phyloP scores from a whole-genome alignment of 768 basidiomycete genomes.

The Suillus subalutaceus region DNA sequence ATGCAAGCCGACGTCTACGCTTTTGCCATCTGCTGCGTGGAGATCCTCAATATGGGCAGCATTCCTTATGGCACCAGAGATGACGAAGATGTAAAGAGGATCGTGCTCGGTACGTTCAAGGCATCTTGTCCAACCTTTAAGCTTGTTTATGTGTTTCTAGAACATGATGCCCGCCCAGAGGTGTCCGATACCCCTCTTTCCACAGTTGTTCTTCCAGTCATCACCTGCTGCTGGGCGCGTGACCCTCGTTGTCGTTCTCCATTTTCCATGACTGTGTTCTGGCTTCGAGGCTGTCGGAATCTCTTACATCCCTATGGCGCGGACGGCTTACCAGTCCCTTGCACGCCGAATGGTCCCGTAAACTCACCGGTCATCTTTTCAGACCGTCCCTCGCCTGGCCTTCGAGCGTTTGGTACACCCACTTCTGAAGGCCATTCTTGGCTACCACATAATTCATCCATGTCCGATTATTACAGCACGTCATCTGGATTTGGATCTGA shows the following conservation, averaged over 20 bases:
- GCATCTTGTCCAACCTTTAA: conserved; percentile 16
- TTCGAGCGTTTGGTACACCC: background rate
- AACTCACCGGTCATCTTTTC: background rate
- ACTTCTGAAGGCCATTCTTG: conserved; percentile 18
- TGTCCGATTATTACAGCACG: conserved; percentile 2
- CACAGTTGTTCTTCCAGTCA: conserved; percentile 41
- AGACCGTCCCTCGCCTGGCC: background rate
- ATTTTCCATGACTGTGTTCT: conserved; percentile 39
- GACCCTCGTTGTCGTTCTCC: conserved; percentile 54
- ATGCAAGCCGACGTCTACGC: conserved; percentile 67
- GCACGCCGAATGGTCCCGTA: background rate
- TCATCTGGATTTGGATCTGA: conserved; percentile 4
- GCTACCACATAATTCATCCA: conserved; percentile 9
- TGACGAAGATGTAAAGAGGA: conserved; percentile 52
- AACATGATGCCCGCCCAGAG: conserved; percentile 52
- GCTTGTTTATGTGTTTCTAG: conserved; percentile 35
- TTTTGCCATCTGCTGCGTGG: conserved; percentile 66
- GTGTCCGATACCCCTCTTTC: conserved; percentile 44
- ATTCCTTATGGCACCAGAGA: conserved; percentile 59
- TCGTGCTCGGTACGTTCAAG: conserved; percentile 50
- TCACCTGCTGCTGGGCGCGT: conserved; percentile 59
- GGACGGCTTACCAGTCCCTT: background rate
- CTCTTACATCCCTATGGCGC: background rate
- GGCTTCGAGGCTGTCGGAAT: background rate
- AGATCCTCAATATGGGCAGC: conserved; percentile 63